These are phyloP conservation scores for Schizothecium vesticola DNA, from an alignment of 495 filamentous ascomycete species.

Conservation along the genomic window DNA sequence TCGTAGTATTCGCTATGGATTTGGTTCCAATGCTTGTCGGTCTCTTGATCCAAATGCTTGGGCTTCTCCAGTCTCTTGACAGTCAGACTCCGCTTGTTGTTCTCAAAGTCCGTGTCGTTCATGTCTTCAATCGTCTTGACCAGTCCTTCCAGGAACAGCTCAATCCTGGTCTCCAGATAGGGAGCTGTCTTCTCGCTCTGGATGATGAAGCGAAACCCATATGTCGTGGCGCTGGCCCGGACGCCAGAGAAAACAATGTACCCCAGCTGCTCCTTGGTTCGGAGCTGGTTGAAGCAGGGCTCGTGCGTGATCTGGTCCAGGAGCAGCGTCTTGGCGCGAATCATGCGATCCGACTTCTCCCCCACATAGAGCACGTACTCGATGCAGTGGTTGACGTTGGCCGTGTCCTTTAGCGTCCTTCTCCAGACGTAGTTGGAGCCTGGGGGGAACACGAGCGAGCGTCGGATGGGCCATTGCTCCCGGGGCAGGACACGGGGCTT, in stretches of 20 bases:
- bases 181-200: slow-evolving; percentile 82
- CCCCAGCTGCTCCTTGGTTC: slow-evolving; percentile 95
- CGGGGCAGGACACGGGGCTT: slow-evolving; percentile 68
- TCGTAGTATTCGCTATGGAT: slow-evolving; percentile 84
- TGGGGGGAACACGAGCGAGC: slow-evolving; percentile 70
- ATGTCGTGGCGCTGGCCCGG: slow-evolving; percentile 61
- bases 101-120: slow-evolving; percentile 80
- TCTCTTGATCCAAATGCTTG: slow-evolving; percentile 88
- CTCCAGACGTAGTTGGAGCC: slow-evolving; percentile 80
- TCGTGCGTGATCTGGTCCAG: slow-evolving; percentile 91
- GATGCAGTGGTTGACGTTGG: slow-evolving; percentile 95
- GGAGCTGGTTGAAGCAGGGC: slow-evolving; percentile 86
- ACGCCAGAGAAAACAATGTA: slow-evolving; percentile 89
- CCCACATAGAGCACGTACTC: slow-evolving; percentile 85
- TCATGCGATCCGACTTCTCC: slow-evolving; percentile 55
- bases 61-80: slow-evolving; percentile 85
- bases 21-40: slow-evolving; percentile 72
- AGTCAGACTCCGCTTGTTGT: slow-evolving; percentile 83
- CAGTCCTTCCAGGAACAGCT: slow-evolving; percentile 69
- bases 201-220: slow-evolving; percentile 85
- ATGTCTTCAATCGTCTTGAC: slow-evolving; percentile 63
- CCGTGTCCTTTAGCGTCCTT: slow-evolving; percentile 74
- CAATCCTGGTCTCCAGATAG: slow-evolving; percentile 83
- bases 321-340: slow-evolving; percentile 73
- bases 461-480: slow-evolving; percentile 71